Conservation (phyloP, 1,284 basidiomycete genomes). For the Bjerkandera adusta region DNA sequence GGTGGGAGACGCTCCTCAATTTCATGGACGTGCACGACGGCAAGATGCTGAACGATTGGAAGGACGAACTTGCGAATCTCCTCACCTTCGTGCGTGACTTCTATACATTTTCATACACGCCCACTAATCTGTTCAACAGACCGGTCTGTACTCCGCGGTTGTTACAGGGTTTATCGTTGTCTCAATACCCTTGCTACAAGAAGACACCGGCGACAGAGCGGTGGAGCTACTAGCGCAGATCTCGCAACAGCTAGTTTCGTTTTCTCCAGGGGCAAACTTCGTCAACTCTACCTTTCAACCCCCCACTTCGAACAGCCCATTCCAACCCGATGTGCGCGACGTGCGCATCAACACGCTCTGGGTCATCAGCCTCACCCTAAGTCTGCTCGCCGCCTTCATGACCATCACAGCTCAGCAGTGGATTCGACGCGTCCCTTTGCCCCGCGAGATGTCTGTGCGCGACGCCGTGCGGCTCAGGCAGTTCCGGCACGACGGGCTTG, state of each 20-base stretch:
- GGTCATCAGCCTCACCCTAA: conserved; percentile 7
- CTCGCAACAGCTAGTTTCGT: conserved; percentile 5
- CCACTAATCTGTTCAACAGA: background rate
- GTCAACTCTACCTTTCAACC: background rate
- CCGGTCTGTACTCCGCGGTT: conserved; percentile 9
- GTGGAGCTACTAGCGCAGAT: conserved; percentile 8
- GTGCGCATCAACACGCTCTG: conserved; percentile 3
- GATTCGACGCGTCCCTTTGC: conserved; percentile 2
- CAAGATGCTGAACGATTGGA: no score
- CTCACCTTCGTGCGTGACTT: no score
- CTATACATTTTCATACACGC: no score
- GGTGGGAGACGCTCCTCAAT: no score
- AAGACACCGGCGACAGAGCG: background rate
- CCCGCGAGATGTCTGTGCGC: conserved; percentile 1
- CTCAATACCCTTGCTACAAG: conserved; percentile 8
- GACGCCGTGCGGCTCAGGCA: conserved; percentile 16
- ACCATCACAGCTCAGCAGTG: conserved; percentile 13
- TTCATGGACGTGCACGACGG: no score
- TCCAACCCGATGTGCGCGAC: background rate
- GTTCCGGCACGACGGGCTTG: conserved; percentile 19
- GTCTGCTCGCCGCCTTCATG: conserved; percentile 7
- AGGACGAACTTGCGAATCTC: no score
- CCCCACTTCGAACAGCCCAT: background rate
- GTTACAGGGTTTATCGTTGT: conserved; percentile 6
- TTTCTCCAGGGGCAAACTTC: conserved; percentile 1